A percentile compares a stretch with the other conserved stretches of the same genome.
These are phyloP conservation scores for Pleurotus cornucopiae DNA, from an alignment of 768 basidiomycete species.

Conservation along the genomic window DNA sequence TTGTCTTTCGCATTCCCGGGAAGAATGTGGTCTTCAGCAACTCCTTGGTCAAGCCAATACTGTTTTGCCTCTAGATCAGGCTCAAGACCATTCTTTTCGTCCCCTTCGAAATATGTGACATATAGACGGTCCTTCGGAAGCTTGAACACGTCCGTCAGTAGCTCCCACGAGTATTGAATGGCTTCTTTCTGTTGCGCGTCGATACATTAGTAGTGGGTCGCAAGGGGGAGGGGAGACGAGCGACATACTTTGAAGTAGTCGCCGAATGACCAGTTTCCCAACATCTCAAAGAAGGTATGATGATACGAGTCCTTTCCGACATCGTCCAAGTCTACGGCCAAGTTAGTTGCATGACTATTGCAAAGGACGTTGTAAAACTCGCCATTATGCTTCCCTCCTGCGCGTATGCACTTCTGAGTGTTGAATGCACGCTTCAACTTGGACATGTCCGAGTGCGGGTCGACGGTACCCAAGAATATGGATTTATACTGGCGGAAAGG, in stretches of 20 bases:
- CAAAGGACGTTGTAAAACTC: not conserved
- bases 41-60: constrained; percentile 85
- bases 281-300: constrained; percentile 98
- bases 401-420: constrained; percentile 96
- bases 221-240: constrained; percentile 7
- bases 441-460: constrained; percentile 88
- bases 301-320: constrained; percentile 99
- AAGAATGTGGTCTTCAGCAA: constrained; percentile 84
- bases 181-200: constrained; percentile 73
- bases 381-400: constrained; percentile 99
- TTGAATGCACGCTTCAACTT: constrained; percentile 94
- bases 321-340: constrained; percentile 82
- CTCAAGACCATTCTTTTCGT: constrained; percentile 76
- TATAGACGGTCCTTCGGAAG: constrained; percentile 90
- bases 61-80: constrained; percentile 87
- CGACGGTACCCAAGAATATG: constrained; percentile 97
- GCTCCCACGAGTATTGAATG: constrained; percentile 89
- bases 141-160: constrained; percentile 85
- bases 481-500: constrained; percentile 71
- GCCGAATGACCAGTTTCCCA: constrained; percentile 99
- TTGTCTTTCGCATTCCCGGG: constrained; percentile 97
- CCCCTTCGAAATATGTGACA: constrained; percentile 97
- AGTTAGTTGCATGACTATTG: not conserved
- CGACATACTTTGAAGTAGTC: constrained; percentile 94
- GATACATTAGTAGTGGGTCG: not conserved